A percentile compares a stretch with the other conserved stretches of the same genome.
Conservation (phyloP, 768 basidiomycete genomes). For the Russula emetica region DNA sequence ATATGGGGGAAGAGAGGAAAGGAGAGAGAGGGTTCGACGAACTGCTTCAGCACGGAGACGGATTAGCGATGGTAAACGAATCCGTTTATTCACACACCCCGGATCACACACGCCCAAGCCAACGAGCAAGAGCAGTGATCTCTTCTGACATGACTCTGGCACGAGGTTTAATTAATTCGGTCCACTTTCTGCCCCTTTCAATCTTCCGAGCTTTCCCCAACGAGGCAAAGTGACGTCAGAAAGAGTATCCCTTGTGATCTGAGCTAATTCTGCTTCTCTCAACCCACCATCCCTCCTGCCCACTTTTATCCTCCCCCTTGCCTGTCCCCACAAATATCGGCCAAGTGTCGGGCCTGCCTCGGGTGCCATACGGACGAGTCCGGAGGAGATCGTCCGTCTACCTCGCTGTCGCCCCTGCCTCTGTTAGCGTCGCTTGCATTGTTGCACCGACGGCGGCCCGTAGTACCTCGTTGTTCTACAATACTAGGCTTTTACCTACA, state of each 20-base stretch:
- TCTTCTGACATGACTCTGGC: slow-evolving; percentile 11
- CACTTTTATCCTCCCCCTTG: no score
- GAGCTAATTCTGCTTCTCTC: slow-evolving; percentile 11
- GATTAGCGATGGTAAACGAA: slow-evolving; percentile 8
- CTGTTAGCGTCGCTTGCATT: not conserved
- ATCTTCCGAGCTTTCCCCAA: slow-evolving; percentile 18
- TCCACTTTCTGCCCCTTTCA: no score
- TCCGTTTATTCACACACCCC: slow-evolving; percentile 11
- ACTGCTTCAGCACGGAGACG: slow-evolving; percentile 8
- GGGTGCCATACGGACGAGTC: no score
- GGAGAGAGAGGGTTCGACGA: not conserved
- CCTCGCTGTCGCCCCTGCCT: not conserved
- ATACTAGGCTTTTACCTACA: not conserved
- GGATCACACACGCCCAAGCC: slow-evolving; percentile 7
- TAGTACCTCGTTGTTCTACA: no score
- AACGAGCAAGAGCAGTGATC: slow-evolving; percentile 5
- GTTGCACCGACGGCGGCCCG: no score
- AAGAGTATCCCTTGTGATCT: not conserved
- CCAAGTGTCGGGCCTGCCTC: not conserved
- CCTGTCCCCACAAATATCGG: no score
- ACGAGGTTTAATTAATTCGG: slow-evolving; percentile 9
- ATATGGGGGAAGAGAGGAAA: not conserved
- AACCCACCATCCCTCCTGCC: no score
- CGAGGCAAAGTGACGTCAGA: slow-evolving; percentile 17
- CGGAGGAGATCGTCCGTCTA: no score